These are phyloP conservation scores for Umbelopsis vinacea DNA, from an alignment of 192 early-diverging fungal species.

Conservation along the genomic window DNA sequence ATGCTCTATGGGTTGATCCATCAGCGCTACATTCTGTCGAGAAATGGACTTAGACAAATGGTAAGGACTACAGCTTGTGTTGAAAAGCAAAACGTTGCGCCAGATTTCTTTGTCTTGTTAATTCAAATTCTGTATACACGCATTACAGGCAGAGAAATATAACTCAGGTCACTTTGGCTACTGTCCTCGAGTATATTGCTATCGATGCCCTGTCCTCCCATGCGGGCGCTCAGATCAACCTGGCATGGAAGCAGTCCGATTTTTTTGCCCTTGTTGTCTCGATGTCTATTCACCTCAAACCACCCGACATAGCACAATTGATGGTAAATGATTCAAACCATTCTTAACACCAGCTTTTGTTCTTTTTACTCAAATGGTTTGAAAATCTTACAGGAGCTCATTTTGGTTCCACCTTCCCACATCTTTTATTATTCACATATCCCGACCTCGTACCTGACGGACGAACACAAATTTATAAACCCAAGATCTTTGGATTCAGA, in stretches of 20 bases:
- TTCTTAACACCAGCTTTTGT: conserved; percentile 30
- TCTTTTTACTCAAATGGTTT: background rate
- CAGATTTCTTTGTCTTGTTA: background rate
- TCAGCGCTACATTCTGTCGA: conserved; percentile 88
- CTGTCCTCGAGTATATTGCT: conserved; percentile 76
- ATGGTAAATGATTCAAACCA: conserved; percentile 49
- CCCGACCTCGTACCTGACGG: conserved; percentile 74
- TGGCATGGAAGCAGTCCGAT: conserved; percentile 72
- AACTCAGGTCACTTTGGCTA: conserved; percentile 72
- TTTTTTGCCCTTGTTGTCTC: conserved; percentile 79
- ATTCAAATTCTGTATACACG: conserved; percentile 18
- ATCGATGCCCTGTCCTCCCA: conserved; percentile 64
- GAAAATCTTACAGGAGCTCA: conserved; percentile 66
- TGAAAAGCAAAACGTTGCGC: background rate
- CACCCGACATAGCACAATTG: conserved; percentile 65
- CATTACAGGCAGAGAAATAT: conserved; percentile 72
- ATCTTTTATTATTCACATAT: conserved; percentile 88
- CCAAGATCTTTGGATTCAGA: conserved; percentile 91
- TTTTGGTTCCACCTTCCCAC: conserved; percentile 94
- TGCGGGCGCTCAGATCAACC: conserved; percentile 69
- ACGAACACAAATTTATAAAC: conserved; percentile 69
- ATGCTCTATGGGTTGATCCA: conserved; percentile 94
- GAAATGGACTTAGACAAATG: conserved; percentile 84
- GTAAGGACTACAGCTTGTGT: conserved; percentile 27
- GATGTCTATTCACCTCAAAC: conserved; percentile 78